These are phyloP conservation scores for Candida rishiriensis DNA, from an alignment of 805 yeast genomes.

Conservation along the genomic window DNA sequence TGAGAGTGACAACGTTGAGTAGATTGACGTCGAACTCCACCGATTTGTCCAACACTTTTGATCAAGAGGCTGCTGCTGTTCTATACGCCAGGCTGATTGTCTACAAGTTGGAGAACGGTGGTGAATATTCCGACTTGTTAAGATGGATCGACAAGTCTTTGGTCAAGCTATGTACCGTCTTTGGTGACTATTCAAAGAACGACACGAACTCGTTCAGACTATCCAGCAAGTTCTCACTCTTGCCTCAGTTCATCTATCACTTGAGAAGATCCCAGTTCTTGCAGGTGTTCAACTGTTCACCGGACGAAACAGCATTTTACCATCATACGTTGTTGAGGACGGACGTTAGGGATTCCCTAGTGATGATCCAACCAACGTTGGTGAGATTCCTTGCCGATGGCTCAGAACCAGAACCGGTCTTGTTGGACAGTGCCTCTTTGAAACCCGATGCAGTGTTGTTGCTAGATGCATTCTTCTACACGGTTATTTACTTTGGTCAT, in stretches of 20 bases:
- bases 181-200: slow-evolving; percentile 89
- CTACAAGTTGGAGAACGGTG: slow-evolving; percentile 81
- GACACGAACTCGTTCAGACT: slow-evolving; percentile 79
- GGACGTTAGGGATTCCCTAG: slow-evolving; percentile 86
- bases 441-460: slow-evolving; percentile 82
- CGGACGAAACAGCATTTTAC: slow-evolving; percentile 97
- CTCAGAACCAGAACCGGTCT: slow-evolving; percentile 82
- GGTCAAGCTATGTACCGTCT: slow-evolving; percentile 84
- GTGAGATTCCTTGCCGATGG: slow-evolving; percentile 78
- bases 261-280: slow-evolving; percentile 93
- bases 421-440: slow-evolving; percentile 89
- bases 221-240: slow-evolving; percentile 76
- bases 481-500: slow-evolving; percentile 91
- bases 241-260: slow-evolving; percentile 95
- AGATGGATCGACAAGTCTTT: slow-evolving; percentile 93
- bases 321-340: slow-evolving; percentile 89
- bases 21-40: slow-evolving; percentile 48
- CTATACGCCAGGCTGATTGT: slow-evolving; percentile 89
- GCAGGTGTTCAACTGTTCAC: slow-evolving; percentile 95
- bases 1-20: slow-evolving; percentile 84
- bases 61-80: slow-evolving; percentile 98
- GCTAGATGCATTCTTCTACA: slow-evolving; percentile 94
- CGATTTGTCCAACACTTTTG: slow-evolving; percentile 64
- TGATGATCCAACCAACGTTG: slow-evolving; percentile 97
- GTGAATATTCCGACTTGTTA: slow-evolving; percentile 69